Base-by-base conservation (phyloP, 345 rosid species). In the Aegle marmelos region DNA sequence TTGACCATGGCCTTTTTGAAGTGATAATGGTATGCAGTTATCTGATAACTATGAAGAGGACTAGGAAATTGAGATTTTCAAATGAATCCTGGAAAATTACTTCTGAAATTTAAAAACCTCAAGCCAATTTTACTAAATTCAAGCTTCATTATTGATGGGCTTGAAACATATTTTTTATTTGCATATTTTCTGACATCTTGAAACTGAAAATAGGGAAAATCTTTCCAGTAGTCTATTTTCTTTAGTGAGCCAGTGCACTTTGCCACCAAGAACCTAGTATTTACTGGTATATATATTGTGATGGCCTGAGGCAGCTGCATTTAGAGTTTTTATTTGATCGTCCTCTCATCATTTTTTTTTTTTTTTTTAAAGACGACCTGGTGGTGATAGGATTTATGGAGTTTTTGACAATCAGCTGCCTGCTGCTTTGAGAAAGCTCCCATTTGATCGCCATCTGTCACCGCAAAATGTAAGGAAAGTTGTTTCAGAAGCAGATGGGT, bases 401-500 rank as follows among this genome's bases (percentile, higher is more conserved):
- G 86, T 91, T 84, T 88, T 91, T 80, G 91, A 91, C 83, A 70
- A 82, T 80, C 91, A 91, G 70, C 93, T 91, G 31, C 95, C 93
- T 31, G 78, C 86, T 73, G 95, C 93, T 80, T 73, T 89, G 75
- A 89, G 81, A 79, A 91, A 90, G 84, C 91, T 89, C 73, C 93
- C 95, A 36, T 81, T 91, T 61, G 93, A 91, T 64, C 89, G 81
- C 2, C 90, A 91, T 78, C 80, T 91, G 73, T 91, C 95, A 9
- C 74, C 84, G 62, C 89, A 91, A 75, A 91, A 88, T 79, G 89
- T 91, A 41, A 88, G 79, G 77, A 91, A 87, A 76, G 83, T 88
- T 45, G 92, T 91, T 54, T 89, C 91, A 34, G 88, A 91, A 85
- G 89, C 93, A 65, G 93, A 91, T 87, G 95, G 95, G 36, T 91